phyloP scores from a whole-genome alignment of 2,329 filamentous ascomycete genomes.

The Claviceps sp. region DNA sequence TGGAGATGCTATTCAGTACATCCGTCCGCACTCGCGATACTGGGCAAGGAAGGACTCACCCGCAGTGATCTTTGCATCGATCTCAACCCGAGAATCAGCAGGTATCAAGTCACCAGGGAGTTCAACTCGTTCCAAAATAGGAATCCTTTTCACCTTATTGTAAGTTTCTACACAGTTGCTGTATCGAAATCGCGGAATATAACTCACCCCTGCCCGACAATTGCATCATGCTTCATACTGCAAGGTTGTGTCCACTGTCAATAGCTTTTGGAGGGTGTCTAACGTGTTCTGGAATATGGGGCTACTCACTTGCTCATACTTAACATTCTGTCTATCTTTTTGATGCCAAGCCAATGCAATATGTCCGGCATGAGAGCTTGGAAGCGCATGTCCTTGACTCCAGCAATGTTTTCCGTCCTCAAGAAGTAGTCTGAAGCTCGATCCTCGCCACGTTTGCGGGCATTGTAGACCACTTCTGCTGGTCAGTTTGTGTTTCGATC shows the following conservation, averaged over 20 bases:
- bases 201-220: conserved; percentile 60
- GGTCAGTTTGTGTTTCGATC: conserved; percentile 4
- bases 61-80: conserved; percentile 95
- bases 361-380: conserved; percentile 98
- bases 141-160: conserved; percentile 39
- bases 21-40: background rate
- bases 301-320: conserved; percentile 83
- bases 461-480: conserved; percentile 54
- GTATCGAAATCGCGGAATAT: background rate
- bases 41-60: conserved; percentile 38
- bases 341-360: conserved; percentile 94
- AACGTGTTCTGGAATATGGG: background rate
- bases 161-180: background rate
- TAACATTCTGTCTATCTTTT: conserved; percentile 96
- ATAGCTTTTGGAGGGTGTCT: background rate
- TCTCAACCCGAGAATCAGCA: conserved; percentile 90
- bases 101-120: conserved; percentile 92
- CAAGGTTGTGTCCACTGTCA: conserved; percentile 2
- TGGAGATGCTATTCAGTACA: conserved; percentile 14
- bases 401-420: conserved; percentile 94
- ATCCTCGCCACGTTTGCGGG: conserved; percentile 65
- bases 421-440: conserved; percentile 88
- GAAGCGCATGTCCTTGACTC: conserved; percentile 94
- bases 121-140: conserved; percentile 79
- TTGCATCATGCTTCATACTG: conserved; percentile 84